Evolutionary conservation across 352 stramenopile species (phyloP), one percentile per base, ranked within the genome.

Genomic region (Globisporangium okanoganense): DNA sequence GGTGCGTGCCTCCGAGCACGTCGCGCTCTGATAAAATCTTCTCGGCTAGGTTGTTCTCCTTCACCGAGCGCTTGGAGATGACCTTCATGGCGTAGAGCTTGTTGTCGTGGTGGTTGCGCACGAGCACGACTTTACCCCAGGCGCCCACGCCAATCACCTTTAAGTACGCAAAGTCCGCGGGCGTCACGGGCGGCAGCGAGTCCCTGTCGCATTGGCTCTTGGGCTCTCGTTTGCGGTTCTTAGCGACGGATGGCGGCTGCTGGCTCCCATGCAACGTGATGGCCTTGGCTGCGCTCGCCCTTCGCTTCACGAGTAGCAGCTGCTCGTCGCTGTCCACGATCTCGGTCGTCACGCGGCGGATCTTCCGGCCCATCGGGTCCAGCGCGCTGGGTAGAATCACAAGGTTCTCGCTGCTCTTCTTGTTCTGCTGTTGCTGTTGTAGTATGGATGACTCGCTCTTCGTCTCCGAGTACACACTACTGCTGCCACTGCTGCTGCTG

Each of bases 81-180:
- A 92, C 68, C 57, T 94, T 94, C 84, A 94, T 94, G 4, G 85
- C 85, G 61, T 93, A 94, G 27, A 93, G 58, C 47, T 75, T 67
- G 5, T 58, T 45, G 48, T 88, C 76, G 51, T 58, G 62, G 7
- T 74, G 73, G 45, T 84, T 76, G 12, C 85, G 78, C 20, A 94
- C 85, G 31, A 93, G 67, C 62, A 93, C 64, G 10, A 97, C 90
- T 56, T 83, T 82, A 0, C 88, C 90, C 71, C 95, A 96, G 10
- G 80, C 88, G 5, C 90, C 90, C 14, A 94, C 84, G 31, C 90
- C 90, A 43, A 97, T 88, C 45, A 95, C 86, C 62, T 95, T 96
- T 27, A 97, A 66, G 38, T 84, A 77, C 48, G 90, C 85, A 62
- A 97, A 97, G 61, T 97, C 88, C 13, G 68, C 52, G 0, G 69